A percentile compares a stretch with the other conserved stretches of the same genome.
Conservation (phyloP, 106 monocot species). For the Platanthera guangdongensis region DNA sequence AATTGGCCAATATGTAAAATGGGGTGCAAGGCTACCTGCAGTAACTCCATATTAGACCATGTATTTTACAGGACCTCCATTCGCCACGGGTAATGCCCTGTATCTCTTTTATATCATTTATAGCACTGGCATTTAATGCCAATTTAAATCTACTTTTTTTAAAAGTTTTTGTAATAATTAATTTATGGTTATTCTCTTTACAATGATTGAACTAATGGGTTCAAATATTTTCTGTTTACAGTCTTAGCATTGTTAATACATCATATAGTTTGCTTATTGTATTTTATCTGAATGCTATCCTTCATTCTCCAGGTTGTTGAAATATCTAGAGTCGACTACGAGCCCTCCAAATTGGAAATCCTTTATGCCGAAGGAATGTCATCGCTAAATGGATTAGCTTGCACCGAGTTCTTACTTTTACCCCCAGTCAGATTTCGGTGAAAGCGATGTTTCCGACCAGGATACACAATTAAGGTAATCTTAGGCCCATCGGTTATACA, state of each 20-base stretch:
- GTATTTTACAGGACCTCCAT: too few species aligned
- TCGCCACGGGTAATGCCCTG: too few species aligned
- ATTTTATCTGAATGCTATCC: neutral
- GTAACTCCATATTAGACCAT: too few species aligned
- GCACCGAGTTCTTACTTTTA: slow-evolving; percentile 60
- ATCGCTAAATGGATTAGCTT: slow-evolving; percentile 63
- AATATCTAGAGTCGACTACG: slow-evolving; percentile 78
- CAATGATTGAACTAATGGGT: neutral
- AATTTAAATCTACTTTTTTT: neutral
- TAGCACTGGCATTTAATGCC: neutral
- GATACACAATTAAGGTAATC: neutral
- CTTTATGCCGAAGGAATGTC: slow-evolving; percentile 68
- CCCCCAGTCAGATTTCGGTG: slow-evolving; percentile 25
- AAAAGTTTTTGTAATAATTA: neutral
- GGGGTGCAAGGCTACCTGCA: too few species aligned
- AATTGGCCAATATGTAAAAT: too few species aligned
- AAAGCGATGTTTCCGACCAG: slow-evolving; percentile 30
- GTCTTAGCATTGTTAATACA: neutral
- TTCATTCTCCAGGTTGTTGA: slow-evolving; percentile 55
- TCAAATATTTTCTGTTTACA: neutral
- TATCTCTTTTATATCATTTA: too few species aligned
- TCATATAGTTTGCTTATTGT: slow-evolving; percentile 1
- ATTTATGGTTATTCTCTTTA: neutral
- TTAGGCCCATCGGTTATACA: neutral
- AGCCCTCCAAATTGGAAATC: slow-evolving; percentile 74